Conservation (phyloP, 2,329 filamentous ascomycete species). For the Colletotrichum sp. region DNA sequence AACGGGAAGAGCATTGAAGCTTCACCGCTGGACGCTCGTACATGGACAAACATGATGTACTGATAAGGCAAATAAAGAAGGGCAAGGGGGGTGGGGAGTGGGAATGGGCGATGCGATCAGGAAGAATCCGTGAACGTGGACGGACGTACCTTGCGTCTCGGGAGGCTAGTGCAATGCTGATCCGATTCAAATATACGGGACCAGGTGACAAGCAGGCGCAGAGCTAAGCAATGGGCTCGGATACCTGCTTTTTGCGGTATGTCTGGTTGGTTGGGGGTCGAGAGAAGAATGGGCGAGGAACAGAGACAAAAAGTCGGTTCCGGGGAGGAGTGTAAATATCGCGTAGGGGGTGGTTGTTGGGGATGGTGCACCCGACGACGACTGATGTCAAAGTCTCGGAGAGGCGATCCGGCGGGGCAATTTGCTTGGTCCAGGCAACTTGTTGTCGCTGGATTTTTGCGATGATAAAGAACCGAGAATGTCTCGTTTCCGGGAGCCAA, state of each 20-base stretch:
- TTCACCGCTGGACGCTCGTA: conserved; percentile 22
- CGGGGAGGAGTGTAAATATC: conserved; percentile 18
- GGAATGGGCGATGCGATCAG: neutral
- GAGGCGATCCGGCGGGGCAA: conserved; percentile 8
- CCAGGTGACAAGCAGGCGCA: conserved; percentile 9
- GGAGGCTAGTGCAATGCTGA: conserved; percentile 19
- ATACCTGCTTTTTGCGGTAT: conserved; percentile 11
- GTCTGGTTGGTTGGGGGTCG: neutral
- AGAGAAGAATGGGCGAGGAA: neutral
- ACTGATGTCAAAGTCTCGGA: conserved; percentile 18
- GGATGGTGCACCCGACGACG: neutral
- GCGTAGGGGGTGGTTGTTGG: conserved; percentile 1
- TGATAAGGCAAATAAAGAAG: conserved; percentile 14
- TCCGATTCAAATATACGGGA: conserved; percentile 20
- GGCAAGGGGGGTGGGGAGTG: conserved; percentile 8
- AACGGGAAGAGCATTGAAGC: conserved; percentile 8
- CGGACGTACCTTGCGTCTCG: conserved; percentile 22
- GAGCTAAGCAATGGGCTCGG: conserved; percentile 17
- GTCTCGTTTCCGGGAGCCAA: conserved; percentile 6
- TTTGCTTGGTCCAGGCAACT: neutral
- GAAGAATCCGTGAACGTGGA: conserved; percentile 3
- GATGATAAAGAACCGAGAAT: neutral
- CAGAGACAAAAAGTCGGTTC: conserved; percentile 7
- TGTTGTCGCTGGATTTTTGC: neutral
- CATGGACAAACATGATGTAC: neutral